Conservation (phyloP, 139 green algal species). For the Mychonastes homosphaera region DNA sequence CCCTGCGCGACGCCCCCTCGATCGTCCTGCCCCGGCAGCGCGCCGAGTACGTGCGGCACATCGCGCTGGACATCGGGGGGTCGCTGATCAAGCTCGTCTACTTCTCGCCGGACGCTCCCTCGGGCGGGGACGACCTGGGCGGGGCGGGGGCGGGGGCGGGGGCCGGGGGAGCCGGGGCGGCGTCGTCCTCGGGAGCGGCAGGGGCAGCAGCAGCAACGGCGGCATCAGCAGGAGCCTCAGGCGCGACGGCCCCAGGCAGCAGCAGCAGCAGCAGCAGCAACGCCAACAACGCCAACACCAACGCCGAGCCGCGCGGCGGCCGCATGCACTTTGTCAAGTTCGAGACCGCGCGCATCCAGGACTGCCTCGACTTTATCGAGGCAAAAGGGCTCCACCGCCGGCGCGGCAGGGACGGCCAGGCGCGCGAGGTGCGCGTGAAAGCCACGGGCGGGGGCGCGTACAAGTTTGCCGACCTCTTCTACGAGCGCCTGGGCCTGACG, state of each 20-base stretch:
- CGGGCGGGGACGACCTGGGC: neutral
- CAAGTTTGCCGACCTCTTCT: constrained; percentile 58
- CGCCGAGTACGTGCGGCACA: constrained; percentile 71
- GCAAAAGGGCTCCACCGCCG: constrained; percentile 77
- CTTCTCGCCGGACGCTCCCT: constrained; percentile 60
- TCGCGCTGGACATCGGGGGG: constrained; percentile 90
- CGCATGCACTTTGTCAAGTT: constrained; percentile 98
- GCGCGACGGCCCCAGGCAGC: neutral
- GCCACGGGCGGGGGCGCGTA: constrained; percentile 34
- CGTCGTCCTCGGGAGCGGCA: neutral
- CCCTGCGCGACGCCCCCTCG: constrained; percentile 45
- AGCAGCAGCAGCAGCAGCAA: neutral
- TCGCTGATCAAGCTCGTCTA: constrained; percentile 97
- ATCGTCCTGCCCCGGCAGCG: constrained; percentile 90
- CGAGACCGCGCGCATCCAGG: constrained; percentile 75
- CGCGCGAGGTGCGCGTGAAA: constrained; percentile 39
- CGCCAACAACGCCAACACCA: neutral
- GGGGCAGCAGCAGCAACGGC: constrained; percentile 1
- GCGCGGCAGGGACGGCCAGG: constrained; percentile 17
- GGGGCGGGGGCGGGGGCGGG: neutral
- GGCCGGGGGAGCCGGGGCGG: neutral
- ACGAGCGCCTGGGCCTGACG: constrained; percentile 73
- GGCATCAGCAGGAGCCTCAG: too few species aligned
- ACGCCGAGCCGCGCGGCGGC: constrained; percentile 15
- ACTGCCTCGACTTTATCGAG: constrained; percentile 90